Percentiles rank a stretch among this genome's conserved stretches.
Evolutionary conservation across 495 filamentous ascomycete species (phyloP).

Genomic region (Hypoxylon fragiforme): DNA sequence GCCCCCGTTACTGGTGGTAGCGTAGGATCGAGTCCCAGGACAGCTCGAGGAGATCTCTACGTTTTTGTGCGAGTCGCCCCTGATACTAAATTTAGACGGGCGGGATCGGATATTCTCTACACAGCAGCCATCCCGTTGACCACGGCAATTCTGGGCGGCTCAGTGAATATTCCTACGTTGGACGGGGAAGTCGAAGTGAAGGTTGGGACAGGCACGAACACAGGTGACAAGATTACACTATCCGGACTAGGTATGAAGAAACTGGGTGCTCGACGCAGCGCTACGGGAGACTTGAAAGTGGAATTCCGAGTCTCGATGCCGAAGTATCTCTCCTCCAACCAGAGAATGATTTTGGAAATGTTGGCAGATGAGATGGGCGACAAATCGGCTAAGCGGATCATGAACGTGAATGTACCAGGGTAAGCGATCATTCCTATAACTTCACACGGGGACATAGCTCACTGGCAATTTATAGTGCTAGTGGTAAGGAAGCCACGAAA

Average conservation of each 20-base stretch:
- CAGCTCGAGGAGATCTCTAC: conserved; percentile 79
- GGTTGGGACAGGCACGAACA: conserved; percentile 85
- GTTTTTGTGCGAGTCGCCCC: conserved; percentile 80
- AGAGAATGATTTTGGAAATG: conserved; percentile 90
- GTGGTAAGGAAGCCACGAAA: conserved; percentile 23
- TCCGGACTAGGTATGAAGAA: conserved; percentile 91
- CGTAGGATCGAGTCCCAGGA: conserved; percentile 58
- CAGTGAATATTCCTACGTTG: conserved; percentile 84
- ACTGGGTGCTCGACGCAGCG: conserved; percentile 57
- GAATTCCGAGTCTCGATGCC: conserved; percentile 96
- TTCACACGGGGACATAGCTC: background rate
- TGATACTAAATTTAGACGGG: conserved; percentile 83
- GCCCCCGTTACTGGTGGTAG: conserved; percentile 72
- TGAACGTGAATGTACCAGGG: conserved; percentile 59
- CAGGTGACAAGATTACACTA: conserved; percentile 86
- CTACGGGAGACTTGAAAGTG: conserved; percentile 80
- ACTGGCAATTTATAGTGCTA: conserved; percentile 7
- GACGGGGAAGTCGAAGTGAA: conserved; percentile 87
- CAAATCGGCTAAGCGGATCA: conserved; percentile 85
- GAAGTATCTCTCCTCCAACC: conserved; percentile 85
- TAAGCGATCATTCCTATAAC: conserved; percentile 21
- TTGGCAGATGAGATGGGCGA: conserved; percentile 93
- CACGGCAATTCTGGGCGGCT: conserved; percentile 88
- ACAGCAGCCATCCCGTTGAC: conserved; percentile 90
- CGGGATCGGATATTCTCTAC: conserved; percentile 86